These are phyloP conservation scores for Tuber brumale DNA, from an alignment of 495 filamentous ascomycete species.

Conservation along the genomic window DNA sequence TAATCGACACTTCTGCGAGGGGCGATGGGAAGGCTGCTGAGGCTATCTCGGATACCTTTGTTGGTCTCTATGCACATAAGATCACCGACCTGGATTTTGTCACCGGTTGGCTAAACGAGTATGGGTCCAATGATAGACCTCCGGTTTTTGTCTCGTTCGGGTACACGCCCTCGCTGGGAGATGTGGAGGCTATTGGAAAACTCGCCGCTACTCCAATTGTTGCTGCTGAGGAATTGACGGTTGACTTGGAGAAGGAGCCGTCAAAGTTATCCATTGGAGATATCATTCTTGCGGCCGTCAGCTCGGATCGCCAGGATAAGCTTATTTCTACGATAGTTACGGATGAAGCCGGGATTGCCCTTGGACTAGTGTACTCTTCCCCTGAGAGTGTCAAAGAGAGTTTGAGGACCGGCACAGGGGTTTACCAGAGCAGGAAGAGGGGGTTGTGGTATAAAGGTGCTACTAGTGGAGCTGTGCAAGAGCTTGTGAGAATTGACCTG, in stretches of 20 bases:
- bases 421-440: conserved; percentile 91
- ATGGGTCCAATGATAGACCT: conserved; percentile 44
- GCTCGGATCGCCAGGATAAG: conserved; percentile 76
- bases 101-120: conserved; percentile 46
- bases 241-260: conserved; percentile 52
- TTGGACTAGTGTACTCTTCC: conserved; percentile 91
- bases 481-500: conserved; percentile 71
- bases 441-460: conserved; percentile 96
- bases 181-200: conserved; percentile 51
- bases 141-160: conserved; percentile 45
- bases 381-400: conserved; percentile 82
- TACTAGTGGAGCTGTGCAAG: conserved; percentile 85
- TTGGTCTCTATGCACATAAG: conserved; percentile 51
- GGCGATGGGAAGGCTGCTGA: conserved; percentile 51
- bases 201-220: conserved; percentile 68
- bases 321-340: conserved; percentile 81
- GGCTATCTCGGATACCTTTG: conserved; percentile 49
- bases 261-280: conserved; percentile 60
- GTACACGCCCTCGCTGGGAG: conserved; percentile 1
- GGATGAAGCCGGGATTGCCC: conserved; percentile 74
- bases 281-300: conserved; percentile 61
- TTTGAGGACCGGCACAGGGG: conserved; percentile 76
- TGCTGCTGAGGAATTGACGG: conserved; percentile 61
- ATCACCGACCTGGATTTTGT: conserved; percentile 43
- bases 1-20: conserved; percentile 45